Percentiles rank a stretch among this genome's conserved stretches.
These are phyloP conservation scores for Globisporangium abappressorium DNA, from an alignment of 352 stramenopile species.

Conservation along the genomic window DNA sequence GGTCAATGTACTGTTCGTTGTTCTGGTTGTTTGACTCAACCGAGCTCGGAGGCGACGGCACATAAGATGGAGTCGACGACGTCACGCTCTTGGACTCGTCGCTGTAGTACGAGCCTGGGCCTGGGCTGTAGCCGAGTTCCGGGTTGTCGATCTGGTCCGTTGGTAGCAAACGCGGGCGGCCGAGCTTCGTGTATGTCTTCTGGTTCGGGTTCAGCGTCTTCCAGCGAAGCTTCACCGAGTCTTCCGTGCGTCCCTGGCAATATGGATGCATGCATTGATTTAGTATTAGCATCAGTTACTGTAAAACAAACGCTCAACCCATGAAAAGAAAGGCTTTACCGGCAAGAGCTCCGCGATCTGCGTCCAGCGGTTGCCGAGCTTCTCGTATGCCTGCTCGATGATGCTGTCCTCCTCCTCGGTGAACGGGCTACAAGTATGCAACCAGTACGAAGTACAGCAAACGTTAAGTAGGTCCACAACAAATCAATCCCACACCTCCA, in stretches of 20 bases:
- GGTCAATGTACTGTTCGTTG: slow-evolving; percentile 2
- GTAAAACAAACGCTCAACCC: neutral
- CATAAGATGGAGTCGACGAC: neutral
- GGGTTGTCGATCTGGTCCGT: slow-evolving; percentile 35
- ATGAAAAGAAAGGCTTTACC: slow-evolving; percentile 21
- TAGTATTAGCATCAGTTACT: neutral
- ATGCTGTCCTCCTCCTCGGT: slow-evolving; percentile 65
- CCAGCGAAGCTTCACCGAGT: slow-evolving; percentile 80
- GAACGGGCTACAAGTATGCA: slow-evolving; percentile 37
- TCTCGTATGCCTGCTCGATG: slow-evolving; percentile 77
- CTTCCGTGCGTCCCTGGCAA: slow-evolving; percentile 62
- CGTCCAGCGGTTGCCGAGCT: slow-evolving; percentile 86
- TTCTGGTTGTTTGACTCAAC: slow-evolving; percentile 6
- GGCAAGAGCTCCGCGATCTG: slow-evolving; percentile 81
- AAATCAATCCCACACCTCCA: neutral
- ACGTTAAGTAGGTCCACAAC: neutral
- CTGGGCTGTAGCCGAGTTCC: slow-evolving; percentile 13
- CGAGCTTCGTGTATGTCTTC: slow-evolving; percentile 69
- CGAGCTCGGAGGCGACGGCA: slow-evolving; percentile 13
- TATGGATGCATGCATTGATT: neutral
- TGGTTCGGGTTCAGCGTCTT: slow-evolving; percentile 83
- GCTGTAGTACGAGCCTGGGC: slow-evolving; percentile 1
- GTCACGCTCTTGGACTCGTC: slow-evolving; percentile 1
- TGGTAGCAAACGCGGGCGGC: slow-evolving; percentile 58
- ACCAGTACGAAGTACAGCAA: neutral